These are phyloP conservation scores for Dalbergia cochinchinensis DNA, from an alignment of 306 rosid genomes.

Conservation along the genomic window DNA sequence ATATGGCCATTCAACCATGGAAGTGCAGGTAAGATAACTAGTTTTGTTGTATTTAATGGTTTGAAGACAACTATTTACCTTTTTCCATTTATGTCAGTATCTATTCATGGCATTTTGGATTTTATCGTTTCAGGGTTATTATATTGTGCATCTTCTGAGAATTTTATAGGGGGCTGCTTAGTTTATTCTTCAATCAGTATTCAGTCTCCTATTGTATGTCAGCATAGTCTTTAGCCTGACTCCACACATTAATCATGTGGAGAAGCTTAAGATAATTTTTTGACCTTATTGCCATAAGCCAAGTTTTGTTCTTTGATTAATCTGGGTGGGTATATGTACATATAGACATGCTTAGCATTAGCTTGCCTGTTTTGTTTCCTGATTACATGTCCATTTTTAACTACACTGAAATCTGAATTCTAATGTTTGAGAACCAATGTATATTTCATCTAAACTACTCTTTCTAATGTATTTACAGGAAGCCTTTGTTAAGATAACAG, in stretches of 20 bases:
- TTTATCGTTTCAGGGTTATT: neutral
- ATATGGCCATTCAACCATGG: slow-evolving; percentile 98
- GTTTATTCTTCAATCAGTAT: neutral
- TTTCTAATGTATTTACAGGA: slow-evolving; percentile 72
- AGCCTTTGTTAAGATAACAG: slow-evolving; percentile 96
- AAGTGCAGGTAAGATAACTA: slow-evolving; percentile 84
- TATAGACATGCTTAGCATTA: neutral
- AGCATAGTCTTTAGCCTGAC: slow-evolving; percentile 25
- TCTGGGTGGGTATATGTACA: slow-evolving; percentile 15
- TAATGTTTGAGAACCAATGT: slow-evolving; percentile 27
- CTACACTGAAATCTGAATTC: slow-evolving; percentile 18
- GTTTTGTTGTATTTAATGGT: slow-evolving; percentile 23
- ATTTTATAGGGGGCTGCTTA: slow-evolving; percentile 2
- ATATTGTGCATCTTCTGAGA: neutral
- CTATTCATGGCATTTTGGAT: slow-evolving; percentile 10
- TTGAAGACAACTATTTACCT: slow-evolving; percentile 25
- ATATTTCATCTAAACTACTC: slow-evolving; percentile 46
- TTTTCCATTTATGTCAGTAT: slow-evolving; percentile 18
- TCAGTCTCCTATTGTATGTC: neutral
- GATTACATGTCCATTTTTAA: slow-evolving; percentile 26
- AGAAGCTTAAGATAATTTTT: neutral
- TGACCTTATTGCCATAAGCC: slow-evolving; percentile 7
- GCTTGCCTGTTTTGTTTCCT: slow-evolving; percentile 19
- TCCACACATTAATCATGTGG: slow-evolving; percentile 18
- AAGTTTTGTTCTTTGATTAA: slow-evolving; percentile 28